Conservation (phyloP, 768 basidiomycete species). For the Tricholoma furcatifolium region DNA sequence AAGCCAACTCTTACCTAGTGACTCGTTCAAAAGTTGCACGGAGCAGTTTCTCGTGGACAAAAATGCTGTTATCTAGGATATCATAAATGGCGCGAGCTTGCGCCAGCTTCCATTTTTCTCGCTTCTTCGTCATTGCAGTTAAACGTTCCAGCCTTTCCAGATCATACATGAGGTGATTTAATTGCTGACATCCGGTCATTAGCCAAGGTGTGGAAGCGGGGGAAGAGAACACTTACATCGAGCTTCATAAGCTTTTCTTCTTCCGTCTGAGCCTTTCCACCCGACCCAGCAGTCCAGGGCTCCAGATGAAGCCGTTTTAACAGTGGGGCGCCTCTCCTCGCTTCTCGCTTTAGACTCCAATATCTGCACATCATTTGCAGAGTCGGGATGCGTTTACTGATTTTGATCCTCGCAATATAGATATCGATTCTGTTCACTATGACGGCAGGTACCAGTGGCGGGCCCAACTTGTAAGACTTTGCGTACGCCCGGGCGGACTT, state of each 20-base stretch:
- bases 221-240: constrained; percentile 49
- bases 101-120: constrained; percentile 78
- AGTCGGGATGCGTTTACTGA: constrained; percentile 78
- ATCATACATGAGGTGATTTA: constrained; percentile 71
- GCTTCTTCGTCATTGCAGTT: constrained; percentile 64
- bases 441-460: constrained; percentile 85
- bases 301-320: constrained; percentile 92
- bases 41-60: constrained; percentile 62
- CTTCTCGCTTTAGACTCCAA: constrained; percentile 97
- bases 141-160: constrained; percentile 71
- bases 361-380: constrained; percentile 81
- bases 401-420: constrained; percentile 67
- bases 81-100: constrained; percentile 68
- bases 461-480: constrained; percentile 88
- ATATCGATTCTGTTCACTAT: constrained; percentile 77
- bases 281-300: constrained; percentile 89
- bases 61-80: constrained; percentile 61
- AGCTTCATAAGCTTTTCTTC: constrained; percentile 82
- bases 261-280: constrained; percentile 65
- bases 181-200: constrained; percentile 30
- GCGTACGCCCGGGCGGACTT: constrained; percentile 90
- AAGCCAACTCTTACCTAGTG: constrained; percentile 48
- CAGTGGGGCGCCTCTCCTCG: constrained; percentile 87
- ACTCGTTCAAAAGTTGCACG: constrained; percentile 70
- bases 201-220: neutral